phyloP scores from a whole-genome alignment of 768 basidiomycete species.

The Mycena epipterygia region DNA sequence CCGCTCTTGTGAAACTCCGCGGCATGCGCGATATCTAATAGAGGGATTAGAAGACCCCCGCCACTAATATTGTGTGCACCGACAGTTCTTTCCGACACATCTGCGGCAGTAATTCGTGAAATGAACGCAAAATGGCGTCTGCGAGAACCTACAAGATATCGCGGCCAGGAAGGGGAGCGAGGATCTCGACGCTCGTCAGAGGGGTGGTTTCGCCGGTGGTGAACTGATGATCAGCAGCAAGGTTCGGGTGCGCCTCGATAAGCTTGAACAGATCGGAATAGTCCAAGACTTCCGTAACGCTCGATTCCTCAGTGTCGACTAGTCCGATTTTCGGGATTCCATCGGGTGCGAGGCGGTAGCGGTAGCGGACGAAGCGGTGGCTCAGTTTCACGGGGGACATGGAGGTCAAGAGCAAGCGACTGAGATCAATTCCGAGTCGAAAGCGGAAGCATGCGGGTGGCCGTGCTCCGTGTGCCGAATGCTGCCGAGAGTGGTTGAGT shows the following conservation, averaged over 20 bases:
- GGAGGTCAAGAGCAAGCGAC: conserved; percentile 7
- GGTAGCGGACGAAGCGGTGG: conserved; percentile 36
- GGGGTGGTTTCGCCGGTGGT: conserved; percentile 15
- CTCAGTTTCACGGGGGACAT: conserved; percentile 25
- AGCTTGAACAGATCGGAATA: conserved; percentile 33
- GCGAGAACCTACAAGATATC: conserved; percentile 29
- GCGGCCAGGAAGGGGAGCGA: conserved; percentile 36
- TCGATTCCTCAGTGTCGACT: conserved; percentile 25
- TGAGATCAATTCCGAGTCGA: no score
- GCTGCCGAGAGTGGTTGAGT: no score
- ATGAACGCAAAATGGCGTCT: not conserved
- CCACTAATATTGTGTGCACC: not conserved
- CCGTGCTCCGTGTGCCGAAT: conserved; percentile 4
- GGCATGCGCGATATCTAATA: conserved; percentile 31
- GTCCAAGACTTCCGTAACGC: conserved; percentile 31
- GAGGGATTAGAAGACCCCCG: not conserved
- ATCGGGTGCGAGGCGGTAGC: conserved; percentile 23
- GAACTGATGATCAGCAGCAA: conserved; percentile 26
- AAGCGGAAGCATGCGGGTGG: conserved; percentile 14
- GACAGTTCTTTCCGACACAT: conserved; percentile 33
- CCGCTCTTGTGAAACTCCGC: conserved; percentile 38
- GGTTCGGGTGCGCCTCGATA: conserved; percentile 36
- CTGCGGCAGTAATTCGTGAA: not conserved
- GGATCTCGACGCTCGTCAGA: conserved; percentile 22
- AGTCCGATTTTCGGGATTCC: conserved; percentile 28